Base-by-base conservation (phyloP, 148 eudicot genomes). In the Camellia granthamiana region DNA sequence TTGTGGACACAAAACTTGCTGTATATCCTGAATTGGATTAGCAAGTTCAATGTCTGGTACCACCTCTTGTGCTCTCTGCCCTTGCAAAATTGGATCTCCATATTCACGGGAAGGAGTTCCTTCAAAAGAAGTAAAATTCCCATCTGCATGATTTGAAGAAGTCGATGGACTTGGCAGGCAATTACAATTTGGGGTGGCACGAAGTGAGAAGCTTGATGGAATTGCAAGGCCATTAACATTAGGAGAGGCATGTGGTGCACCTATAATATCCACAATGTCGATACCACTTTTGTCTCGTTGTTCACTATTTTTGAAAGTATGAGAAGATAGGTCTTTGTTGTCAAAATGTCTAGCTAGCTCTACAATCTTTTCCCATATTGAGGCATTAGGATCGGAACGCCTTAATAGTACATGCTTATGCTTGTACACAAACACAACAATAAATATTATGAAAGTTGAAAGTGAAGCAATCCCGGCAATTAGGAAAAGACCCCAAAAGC, bases 401-500 rank as follows among this genome's bases (percentile, higher is more conserved):
- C 44, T 79, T 79, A 71, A 60, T 23, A 23, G 23, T 10, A 80
- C 73, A 7, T 74, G 74, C n/a, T 52, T 44, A 55, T 85, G 75
- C 52, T 85, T 23, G 15, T 52, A 21, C 12, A 85, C 21, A 64
- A 85, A 83, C 38, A 73, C 18, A 5, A 21, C n/a, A 5, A 52
- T 19, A 52, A 59, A 78, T 21, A 80, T 8, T 0, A 60, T 7
- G 21, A 86, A 80, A 62, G 84, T 77, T 9, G 21, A 43, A 54
- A 51, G 7, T 18, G 85, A 80, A 30, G 80, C 81, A 15, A 63
- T 10, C 6, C 85, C 88, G 8, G 82, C 78, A 6, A 86, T 83
- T 11, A 83, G 74, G 56, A 83, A 86, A 7, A 83, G 43, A 10
- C 81, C 84, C 79, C 86, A 78, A 44, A 83, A 86, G 65, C 82